phyloP scores from a whole-genome alignment of 2,329 filamentous ascomycete species.

The Verticillium klebahnii region DNA sequence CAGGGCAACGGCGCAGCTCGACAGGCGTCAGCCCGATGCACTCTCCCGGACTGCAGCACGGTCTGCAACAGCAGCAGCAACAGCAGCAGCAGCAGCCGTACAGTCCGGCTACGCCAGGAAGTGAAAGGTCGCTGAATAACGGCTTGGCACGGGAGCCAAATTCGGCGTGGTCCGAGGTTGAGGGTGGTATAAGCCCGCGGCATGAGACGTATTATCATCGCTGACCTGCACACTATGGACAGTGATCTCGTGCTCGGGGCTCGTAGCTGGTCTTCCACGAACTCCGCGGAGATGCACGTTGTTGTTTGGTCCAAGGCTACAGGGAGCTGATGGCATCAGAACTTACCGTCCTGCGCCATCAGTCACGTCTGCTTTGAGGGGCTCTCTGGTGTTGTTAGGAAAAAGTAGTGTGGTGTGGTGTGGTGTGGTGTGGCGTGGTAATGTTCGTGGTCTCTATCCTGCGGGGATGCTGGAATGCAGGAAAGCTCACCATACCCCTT shows the following conservation, averaged over 20 bases:
- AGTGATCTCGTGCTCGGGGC: background rate
- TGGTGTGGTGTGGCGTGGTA: background rate
- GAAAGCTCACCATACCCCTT: too few species aligned
- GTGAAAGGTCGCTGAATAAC: background rate
- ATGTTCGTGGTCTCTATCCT: background rate
- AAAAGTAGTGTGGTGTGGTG: too few species aligned
- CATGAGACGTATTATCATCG: conserved; percentile 2
- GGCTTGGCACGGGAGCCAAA: background rate
- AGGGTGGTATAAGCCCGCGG: background rate
- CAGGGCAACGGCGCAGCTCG: conserved; percentile 1
- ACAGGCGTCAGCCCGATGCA: background rate
- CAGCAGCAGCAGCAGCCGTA: background rate
- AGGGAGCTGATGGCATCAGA: background rate
- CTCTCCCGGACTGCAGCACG: background rate
- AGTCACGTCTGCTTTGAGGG: background rate
- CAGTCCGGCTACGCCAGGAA: background rate
- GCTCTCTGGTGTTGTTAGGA: background rate
- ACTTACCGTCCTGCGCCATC: background rate
- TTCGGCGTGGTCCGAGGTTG: background rate
- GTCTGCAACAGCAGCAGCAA: background rate
- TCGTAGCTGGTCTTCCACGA: background rate
- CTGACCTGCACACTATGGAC: background rate
- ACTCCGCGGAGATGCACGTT: background rate
- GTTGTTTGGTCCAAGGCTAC: background rate
- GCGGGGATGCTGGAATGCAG: background rate